Evolutionary conservation across 2,329 filamentous ascomycete genomes (phyloP).

Genomic region (Pseudogymnoascus sp.): DNA sequence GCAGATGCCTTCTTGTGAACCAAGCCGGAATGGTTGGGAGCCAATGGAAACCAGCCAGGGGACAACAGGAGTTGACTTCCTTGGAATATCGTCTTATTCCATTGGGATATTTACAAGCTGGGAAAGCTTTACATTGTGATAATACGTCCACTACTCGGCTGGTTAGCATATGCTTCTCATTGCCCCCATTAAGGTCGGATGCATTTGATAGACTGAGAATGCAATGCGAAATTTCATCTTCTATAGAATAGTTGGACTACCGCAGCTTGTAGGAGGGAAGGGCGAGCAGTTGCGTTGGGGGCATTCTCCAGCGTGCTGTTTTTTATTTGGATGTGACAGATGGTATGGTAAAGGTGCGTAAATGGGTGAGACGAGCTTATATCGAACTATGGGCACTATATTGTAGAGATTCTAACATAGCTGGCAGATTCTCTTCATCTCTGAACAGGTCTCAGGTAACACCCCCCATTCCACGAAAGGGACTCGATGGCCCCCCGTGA

Average conservation of each 20-base stretch:
- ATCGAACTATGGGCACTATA: no score
- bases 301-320: not conserved
- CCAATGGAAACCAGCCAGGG: not conserved
- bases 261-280: not conserved
- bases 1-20: not conserved
- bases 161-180: not conserved
- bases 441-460: not conserved
- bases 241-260: not conserved
- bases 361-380: not conserved
- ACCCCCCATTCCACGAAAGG: not conserved
- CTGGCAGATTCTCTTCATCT: not conserved
- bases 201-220: not conserved
- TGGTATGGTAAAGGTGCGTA: not conserved
- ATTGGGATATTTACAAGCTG: not conserved
- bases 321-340: not conserved
- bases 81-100: not conserved
- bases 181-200: no score
- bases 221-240: not conserved
- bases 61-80: not conserved
- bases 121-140: not conserved
- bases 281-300: not conserved
- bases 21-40: not conserved
- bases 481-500: not conserved
- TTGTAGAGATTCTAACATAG: not conserved
- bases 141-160: not conserved